Conservation (phyloP, 106 monocot species). For the Dioscorea dumetorum region DNA sequence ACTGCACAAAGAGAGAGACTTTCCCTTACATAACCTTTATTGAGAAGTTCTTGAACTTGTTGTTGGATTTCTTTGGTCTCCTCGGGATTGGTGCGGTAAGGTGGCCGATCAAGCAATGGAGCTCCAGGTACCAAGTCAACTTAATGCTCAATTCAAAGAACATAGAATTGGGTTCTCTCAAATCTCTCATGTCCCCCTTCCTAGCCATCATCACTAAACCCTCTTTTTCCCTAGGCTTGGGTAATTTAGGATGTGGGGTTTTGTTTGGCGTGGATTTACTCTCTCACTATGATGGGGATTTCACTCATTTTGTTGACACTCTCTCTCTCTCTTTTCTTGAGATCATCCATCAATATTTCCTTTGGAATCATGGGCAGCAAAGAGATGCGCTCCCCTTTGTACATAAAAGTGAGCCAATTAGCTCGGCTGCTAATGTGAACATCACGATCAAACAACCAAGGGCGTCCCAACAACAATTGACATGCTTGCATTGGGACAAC, state of each 20-base stretch:
- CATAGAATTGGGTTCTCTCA: too few relatives aligned
- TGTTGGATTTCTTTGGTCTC: not conserved
- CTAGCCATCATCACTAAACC: too few relatives aligned
- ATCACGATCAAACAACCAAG: not conserved
- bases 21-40: too few relatives aligned
- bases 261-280: too few relatives aligned
- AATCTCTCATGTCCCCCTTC: too few relatives aligned
- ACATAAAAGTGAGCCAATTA: not conserved
- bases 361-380: too few relatives aligned
- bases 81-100: not conserved
- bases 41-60: not conserved
- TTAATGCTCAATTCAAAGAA: constrained; percentile 5
- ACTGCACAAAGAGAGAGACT: too few relatives aligned
- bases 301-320: not conserved
- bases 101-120: not conserved
- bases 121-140: not conserved
- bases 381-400: too few relatives aligned
- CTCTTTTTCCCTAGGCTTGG: not conserved
- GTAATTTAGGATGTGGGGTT: not conserved
- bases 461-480: not conserved
- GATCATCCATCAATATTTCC: not conserved
- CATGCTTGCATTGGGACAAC: constrained; percentile 2
- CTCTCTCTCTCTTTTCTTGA: not conserved
- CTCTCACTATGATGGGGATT: not conserved
- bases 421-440: not conserved